Conservation (phyloP, 2,329 filamentous ascomycete species). For the Clonostachys chloroleuca region DNA sequence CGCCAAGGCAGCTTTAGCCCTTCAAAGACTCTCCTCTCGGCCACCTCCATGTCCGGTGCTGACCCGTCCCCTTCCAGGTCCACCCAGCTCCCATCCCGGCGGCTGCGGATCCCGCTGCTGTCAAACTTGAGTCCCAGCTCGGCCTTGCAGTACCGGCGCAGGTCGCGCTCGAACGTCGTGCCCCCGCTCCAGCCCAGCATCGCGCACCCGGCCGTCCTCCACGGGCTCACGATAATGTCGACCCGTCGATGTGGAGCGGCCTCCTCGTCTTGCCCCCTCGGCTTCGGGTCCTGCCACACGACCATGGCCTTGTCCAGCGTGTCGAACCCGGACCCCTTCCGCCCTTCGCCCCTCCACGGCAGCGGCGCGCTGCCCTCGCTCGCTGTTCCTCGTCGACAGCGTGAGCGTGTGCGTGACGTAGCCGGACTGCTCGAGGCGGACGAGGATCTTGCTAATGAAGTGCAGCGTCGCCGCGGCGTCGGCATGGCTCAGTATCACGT, state of each 20-base stretch:
- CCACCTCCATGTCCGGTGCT: slow-evolving; percentile 55
- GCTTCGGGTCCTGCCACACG: slow-evolving; percentile 65
- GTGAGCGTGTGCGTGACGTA: slow-evolving; percentile 81
- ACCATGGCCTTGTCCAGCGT: slow-evolving; percentile 88
- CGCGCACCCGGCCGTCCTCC: slow-evolving; percentile 85
- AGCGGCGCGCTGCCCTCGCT: slow-evolving; percentile 63
- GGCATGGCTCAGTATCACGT: slow-evolving; percentile 78
- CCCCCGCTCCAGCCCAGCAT: slow-evolving; percentile 85
- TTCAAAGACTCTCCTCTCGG: slow-evolving; percentile 77
- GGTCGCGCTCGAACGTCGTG: slow-evolving; percentile 84
- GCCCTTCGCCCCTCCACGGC: slow-evolving; percentile 41
- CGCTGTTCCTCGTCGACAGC: slow-evolving; percentile 64
- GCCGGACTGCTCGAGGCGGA: slow-evolving; percentile 60
- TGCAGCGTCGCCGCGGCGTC: slow-evolving; percentile 62
- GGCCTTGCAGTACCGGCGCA: slow-evolving; percentile 74
- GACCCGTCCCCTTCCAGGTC: slow-evolving; percentile 57
- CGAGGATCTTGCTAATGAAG: slow-evolving; percentile 70
- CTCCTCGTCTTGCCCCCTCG: neutral
- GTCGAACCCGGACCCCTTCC: slow-evolving; percentile 65
- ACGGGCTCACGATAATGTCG: slow-evolving; percentile 87
- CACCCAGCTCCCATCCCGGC: slow-evolving; percentile 62
- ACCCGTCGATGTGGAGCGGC: slow-evolving; percentile 67
- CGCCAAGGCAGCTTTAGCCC: slow-evolving; percentile 68
- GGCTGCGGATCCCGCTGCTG: slow-evolving; percentile 75
- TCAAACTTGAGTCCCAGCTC: slow-evolving; percentile 79